These are phyloP conservation scores for Hypoxylon trugodes DNA, from an alignment of 495 filamentous ascomycete species.

Conservation along the genomic window DNA sequence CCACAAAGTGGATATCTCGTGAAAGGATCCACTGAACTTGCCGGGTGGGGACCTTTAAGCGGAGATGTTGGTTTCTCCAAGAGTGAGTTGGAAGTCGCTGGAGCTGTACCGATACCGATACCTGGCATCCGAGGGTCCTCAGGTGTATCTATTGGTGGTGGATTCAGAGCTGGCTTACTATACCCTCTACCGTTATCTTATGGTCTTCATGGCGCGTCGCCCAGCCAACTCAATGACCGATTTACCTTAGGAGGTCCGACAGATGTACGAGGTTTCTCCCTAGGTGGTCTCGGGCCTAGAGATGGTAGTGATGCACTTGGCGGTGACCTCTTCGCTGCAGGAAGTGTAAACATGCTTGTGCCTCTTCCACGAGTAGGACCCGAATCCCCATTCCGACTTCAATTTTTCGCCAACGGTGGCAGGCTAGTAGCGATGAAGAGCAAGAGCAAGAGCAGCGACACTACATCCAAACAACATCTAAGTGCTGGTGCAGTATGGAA, in stretches of 20 bases:
- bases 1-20: constrained; percentile 81
- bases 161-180: constrained; percentile 64
- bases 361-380: constrained; percentile 81
- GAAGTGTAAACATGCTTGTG: constrained; percentile 81
- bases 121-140: constrained; percentile 71
- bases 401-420: constrained; percentile 91
- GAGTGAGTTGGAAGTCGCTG: constrained; percentile 81
- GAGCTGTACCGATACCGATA: constrained; percentile 73
- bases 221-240: constrained; percentile 89
- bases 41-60: constrained; percentile 82
- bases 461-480: constrained; percentile 40
- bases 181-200: constrained; percentile 65
- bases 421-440: constrained; percentile 79
- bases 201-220: constrained; percentile 63
- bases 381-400: constrained; percentile 85
- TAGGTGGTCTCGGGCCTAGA: constrained; percentile 85
- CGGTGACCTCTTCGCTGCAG: constrained; percentile 90
- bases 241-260: constrained; percentile 95
- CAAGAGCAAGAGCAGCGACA: constrained; percentile 53
- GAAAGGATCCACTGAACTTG: constrained; percentile 80
- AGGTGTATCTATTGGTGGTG: constrained; percentile 67
- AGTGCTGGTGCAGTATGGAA: constrained; percentile 56
- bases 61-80: constrained; percentile 94
- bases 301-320: constrained; percentile 87
- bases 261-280: constrained; percentile 91